A percentile compares a stretch with the other conserved stretches of the same genome.
These are phyloP conservation scores for Hyparrhenia diplandra DNA, from an alignment of 176 grass and related monocot species.

Conservation along the genomic window DNA sequence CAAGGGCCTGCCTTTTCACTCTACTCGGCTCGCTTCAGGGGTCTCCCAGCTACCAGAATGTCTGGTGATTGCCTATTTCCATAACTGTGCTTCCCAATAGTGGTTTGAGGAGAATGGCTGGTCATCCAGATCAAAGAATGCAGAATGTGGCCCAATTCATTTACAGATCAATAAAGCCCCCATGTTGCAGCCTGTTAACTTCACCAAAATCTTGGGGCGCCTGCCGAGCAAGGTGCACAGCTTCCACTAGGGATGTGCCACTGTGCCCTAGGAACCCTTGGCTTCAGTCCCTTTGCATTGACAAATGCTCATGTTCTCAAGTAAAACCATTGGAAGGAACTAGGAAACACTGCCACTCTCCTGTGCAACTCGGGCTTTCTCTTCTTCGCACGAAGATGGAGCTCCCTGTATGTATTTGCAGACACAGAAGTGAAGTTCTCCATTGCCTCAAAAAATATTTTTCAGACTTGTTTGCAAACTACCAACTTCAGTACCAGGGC, in stretches of 20 bases:
- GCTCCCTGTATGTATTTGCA: slow-evolving; percentile 62
- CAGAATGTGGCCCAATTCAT: background rate
- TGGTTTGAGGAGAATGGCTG: background rate
- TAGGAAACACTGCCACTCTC: slow-evolving; percentile 29
- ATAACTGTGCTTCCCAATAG: background rate
- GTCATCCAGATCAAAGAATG: background rate
- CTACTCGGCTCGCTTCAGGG: background rate
- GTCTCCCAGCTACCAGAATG: background rate
- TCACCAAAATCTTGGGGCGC: background rate
- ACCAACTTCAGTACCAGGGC: slow-evolving; percentile 21
- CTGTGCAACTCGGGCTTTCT: slow-evolving; percentile 52
- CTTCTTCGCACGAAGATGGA: slow-evolving; percentile 59
- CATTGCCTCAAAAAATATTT: slow-evolving; percentile 83
- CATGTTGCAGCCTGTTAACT: background rate
- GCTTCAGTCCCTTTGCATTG: background rate
- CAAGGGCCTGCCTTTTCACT: background rate
- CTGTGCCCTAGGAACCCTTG: background rate
- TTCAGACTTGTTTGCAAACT: slow-evolving; percentile 61
- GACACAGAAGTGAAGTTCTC: slow-evolving; percentile 57
- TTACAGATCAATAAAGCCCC: background rate
- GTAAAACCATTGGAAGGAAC: background rate
- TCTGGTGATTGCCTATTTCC: background rate
- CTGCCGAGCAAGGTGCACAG: background rate
- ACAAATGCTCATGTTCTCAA: background rate
- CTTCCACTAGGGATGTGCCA: background rate